Base-by-base conservation (phyloP, 345 rosid species). In the Corchorus capsularis region DNA sequence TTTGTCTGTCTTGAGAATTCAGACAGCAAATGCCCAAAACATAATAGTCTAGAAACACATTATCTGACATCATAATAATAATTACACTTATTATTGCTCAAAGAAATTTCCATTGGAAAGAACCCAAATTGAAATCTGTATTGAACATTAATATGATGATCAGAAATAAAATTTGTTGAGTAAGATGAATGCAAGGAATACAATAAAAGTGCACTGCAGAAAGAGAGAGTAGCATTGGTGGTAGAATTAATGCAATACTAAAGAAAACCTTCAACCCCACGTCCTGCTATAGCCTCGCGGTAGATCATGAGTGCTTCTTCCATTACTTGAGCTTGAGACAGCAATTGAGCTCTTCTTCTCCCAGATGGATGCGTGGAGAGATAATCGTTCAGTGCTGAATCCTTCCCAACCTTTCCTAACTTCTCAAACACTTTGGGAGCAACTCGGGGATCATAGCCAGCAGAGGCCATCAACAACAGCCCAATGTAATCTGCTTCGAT, bases 341-440 rank as follows among this genome's bases (percentile, higher is more conserved):
- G 84, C 79, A 89, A 77, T 67, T 86, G 77, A 49, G 98, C 87
- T 81, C 99, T 89, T 86, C 85, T 91, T 88, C 84, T 90, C 32
- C 97, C 97, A 2, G 99, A 96, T 13, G 97, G 99, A 83, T 96
- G 99, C n/a, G 97, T 93, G 3, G 97, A 91, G 9, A 96, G 87
- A 78, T 96, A 93, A 75, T 96, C 91, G 75, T 79, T 77, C 2
- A 91, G 60, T 2, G 77, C 54, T 2, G 83, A 85, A 0, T 84
- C 86, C 22, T 96, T 94, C 6, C 83, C 72, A 2, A 92, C 76
- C 82, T 88, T 82, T 37, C 94, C 98, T 56, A 93, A 80, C 87
- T 91, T 93, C 80, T 93, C 97, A 22, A 85, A 91, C 62, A 96
- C 96, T 75, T 64, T 77, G 9, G 99, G 98, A 10, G 97, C 97